Conservation (phyloP, 73 alveolate species). For the Stentor coeruleus region DNA sequence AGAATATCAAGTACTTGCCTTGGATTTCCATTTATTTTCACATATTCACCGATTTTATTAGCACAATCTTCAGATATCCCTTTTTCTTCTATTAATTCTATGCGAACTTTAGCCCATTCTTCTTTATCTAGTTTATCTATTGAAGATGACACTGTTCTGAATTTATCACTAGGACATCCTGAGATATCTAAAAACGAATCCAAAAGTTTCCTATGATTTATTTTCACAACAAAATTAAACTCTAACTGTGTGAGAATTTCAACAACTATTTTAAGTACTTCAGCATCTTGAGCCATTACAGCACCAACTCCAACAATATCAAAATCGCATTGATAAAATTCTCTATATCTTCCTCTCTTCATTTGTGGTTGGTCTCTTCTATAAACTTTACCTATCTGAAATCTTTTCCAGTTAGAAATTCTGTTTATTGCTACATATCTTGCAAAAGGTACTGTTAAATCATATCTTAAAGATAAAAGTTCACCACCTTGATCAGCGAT, state of each 20-base stretch:
- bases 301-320: constrained; percentile 89
- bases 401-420: constrained; percentile 75
- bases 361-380: constrained; percentile 95
- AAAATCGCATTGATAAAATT: constrained; percentile 93
- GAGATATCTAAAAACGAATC: constrained; percentile 70
- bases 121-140: constrained; percentile 88
- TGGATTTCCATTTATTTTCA: constrained; percentile 69
- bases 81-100: constrained; percentile 69
- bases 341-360: constrained; percentile 91
- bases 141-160: constrained; percentile 78
- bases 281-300: constrained; percentile 91
- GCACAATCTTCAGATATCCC: constrained; percentile 78
- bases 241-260: constrained; percentile 54
- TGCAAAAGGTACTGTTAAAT: constrained; percentile 95
- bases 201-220: constrained; percentile 76
- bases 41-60: constrained; percentile 66
- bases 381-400: constrained; percentile 94
- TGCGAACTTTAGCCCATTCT: constrained; percentile 82
- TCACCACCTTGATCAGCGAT: constrained; percentile 95
- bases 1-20: constrained; percentile 59
- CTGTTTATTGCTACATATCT: constrained; percentile 73
- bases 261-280: constrained; percentile 66
- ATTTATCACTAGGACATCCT: constrained; percentile 68
- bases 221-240: constrained; percentile 62
- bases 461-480: constrained; percentile 83